Conservation (phyloP, 192 early-diverging fungal genomes). For the Entomortierella chlamydospora region DNA sequence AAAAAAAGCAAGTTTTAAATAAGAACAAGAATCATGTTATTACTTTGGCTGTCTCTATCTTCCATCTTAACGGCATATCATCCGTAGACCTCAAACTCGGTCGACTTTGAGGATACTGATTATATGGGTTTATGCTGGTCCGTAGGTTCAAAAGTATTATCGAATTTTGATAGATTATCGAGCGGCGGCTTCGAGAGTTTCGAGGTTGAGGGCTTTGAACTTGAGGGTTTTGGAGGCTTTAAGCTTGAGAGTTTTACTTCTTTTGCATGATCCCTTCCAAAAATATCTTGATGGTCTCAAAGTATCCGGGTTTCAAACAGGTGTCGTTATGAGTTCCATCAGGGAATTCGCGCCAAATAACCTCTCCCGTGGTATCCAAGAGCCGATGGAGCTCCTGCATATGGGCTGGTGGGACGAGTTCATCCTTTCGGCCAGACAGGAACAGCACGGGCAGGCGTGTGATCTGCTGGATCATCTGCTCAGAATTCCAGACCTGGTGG, state of each 20-base stretch:
- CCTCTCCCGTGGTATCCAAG: constrained; percentile 59
- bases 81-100: too few relatives aligned
- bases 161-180: too few relatives aligned
- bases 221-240: too few relatives aligned
- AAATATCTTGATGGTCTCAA: constrained; percentile 77
- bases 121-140: too few relatives aligned
- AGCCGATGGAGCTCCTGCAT: constrained; percentile 83
- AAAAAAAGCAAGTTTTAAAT: background rate
- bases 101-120: too few relatives aligned
- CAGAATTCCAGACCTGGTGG: constrained; percentile 92
- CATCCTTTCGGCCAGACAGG: constrained; percentile 84
- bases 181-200: too few relatives aligned
- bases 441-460: constrained; percentile 80
- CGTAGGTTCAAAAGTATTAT: too few relatives aligned
- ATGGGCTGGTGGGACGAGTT: constrained; percentile 88
- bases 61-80: background rate
- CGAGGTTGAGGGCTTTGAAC: too few relatives aligned
- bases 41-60: too few relatives aligned
- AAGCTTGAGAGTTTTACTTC: too few relatives aligned
- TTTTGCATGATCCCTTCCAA: constrained; percentile 40
- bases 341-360: constrained; percentile 72
- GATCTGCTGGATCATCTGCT: constrained; percentile 75
- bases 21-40: background rate
- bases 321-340: constrained; percentile 96
- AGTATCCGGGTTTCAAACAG: constrained; percentile 86